These are phyloP conservation scores for Litsea cubeba DNA, from an alignment of 164 flowering plant species.

Conservation along the genomic window DNA sequence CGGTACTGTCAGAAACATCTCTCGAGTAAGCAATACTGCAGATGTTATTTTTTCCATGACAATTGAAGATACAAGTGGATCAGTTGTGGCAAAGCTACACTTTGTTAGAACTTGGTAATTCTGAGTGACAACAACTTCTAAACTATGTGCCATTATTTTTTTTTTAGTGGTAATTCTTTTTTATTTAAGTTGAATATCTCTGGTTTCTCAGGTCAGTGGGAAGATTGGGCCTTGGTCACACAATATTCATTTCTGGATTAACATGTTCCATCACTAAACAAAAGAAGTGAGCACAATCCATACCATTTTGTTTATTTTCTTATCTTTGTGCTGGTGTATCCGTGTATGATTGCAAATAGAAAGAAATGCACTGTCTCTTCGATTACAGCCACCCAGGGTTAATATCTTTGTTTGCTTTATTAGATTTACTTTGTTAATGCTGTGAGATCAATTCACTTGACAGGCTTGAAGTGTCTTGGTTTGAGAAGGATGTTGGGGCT, in stretches of 20 bases:
- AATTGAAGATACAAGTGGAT: slow-evolving; percentile 71
- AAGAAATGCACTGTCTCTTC: neutral
- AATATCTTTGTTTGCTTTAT: neutral
- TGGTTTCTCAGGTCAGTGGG: slow-evolving; percentile 73
- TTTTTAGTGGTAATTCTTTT: neutral
- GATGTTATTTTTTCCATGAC: slow-evolving; percentile 44
- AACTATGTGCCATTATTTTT: neutral
- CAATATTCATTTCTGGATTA: slow-evolving; percentile 70
- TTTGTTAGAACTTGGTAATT: slow-evolving; percentile 62
- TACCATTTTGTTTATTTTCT: neutral
- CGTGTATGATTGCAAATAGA: too few relatives aligned
- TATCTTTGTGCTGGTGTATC: neutral
- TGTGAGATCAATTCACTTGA: slow-evolving; percentile 13
- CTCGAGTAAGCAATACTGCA: slow-evolving; percentile 30
- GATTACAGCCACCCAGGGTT: neutral
- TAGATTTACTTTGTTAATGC: neutral
- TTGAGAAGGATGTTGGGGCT: slow-evolving; percentile 59
- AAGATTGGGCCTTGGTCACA: slow-evolving; percentile 73
- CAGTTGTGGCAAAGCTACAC: slow-evolving; percentile 60
- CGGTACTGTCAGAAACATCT: slow-evolving; percentile 62
- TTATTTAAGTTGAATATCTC: neutral
- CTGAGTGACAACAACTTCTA: neutral
- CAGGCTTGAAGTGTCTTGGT: slow-evolving; percentile 80
- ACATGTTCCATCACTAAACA: slow-evolving; percentile 46
- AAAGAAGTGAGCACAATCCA: slow-evolving; percentile 40